Conservation (phyloP, 345 rosid species). For the Sonneratia alba region DNA sequence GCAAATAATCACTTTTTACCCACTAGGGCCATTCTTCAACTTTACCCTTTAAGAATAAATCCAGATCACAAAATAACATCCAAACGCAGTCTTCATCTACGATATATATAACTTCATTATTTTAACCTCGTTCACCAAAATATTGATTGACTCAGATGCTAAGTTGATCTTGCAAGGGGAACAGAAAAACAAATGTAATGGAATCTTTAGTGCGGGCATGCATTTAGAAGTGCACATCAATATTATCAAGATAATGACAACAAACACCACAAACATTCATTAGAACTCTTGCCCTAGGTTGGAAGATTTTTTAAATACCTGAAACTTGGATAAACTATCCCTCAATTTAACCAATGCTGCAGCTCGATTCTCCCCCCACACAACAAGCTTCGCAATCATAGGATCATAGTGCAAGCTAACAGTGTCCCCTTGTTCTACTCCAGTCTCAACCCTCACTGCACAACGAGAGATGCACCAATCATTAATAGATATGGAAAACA, state of each 20-base stretch:
- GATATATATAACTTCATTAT: not conserved
- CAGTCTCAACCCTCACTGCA: constrained; percentile 87
- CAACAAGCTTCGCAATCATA: constrained; percentile 98
- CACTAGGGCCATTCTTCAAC: not conserved
- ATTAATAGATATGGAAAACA: not conserved
- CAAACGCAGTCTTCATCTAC: not conserved
- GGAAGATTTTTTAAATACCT: constrained; percentile 32
- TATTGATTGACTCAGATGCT: not conserved
- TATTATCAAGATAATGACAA: not conserved
- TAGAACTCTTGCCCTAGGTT: not conserved
- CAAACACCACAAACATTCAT: not conserved
- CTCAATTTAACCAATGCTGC: constrained; percentile 81
- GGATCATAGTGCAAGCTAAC: constrained; percentile 99
- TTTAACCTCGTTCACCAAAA: not conserved
- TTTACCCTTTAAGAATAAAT: not conserved
- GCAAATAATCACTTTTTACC: not conserved
- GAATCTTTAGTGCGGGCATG: not conserved
- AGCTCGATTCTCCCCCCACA: constrained; percentile 70
- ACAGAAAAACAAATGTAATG: not conserved
- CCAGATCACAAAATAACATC: not conserved
- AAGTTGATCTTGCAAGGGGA: not conserved
- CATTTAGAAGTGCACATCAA: not conserved
- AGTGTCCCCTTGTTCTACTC: constrained; percentile 82
- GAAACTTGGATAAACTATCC: constrained; percentile 80
- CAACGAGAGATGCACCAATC: constrained; percentile 3